Base-by-base conservation (phyloP, 202 grass and related monocot genomes). In the Bolboschoenoplectus hybrid region DNA sequence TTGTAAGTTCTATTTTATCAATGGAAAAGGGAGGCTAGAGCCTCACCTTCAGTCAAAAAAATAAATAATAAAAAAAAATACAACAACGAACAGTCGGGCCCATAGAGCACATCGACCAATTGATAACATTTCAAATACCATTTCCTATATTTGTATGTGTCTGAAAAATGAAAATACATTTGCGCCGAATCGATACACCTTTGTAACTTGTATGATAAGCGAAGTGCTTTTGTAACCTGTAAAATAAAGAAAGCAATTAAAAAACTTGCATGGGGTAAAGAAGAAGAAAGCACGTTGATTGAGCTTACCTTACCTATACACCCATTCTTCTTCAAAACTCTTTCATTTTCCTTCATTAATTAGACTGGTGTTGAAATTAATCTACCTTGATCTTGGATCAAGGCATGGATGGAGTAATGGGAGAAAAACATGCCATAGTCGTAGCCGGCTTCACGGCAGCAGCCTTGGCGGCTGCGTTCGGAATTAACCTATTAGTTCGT, bases 341-440 rank as follows among this genome's bases (percentile, higher is more conserved):
- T 3, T 36, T 60, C 63, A 68, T 56, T 26, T 53, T 35, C 38
- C 65, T 52, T 61, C 35, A 1, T 45, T 45, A 57, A 1, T 45
- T 45, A 57, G 0, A 85, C 66, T 62, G 46, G 44, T 49, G 19
- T 34, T 12, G 10, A 75, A 52, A 7, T 74, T 74, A 9, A 50
- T 50, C 32, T 50, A 35, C 17, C 64, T 44, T 74, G 13, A 85
- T 70, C 49, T 60, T 35, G 2, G 41, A 53, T n/a, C 36, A 41
- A 17, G 60, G 32, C 63, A 74, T 85, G 66, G 66, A 85, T 57
- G 67, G 69, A 63, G 83, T 17, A 84, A 67, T 84, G 49, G 82
- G 20, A 52, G 82, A 85, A 14, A 85, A 85, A 5, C 49, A 76
- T 60, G 67, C 19, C 9, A 4, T 77, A 2, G 51, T 47, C n/a